Evolutionary conservation across 1,284 basidiomycete genomes (phyloP), one percentile per base, ranked within the genome.

Genomic region (Ceratobasidium sp.): DNA sequence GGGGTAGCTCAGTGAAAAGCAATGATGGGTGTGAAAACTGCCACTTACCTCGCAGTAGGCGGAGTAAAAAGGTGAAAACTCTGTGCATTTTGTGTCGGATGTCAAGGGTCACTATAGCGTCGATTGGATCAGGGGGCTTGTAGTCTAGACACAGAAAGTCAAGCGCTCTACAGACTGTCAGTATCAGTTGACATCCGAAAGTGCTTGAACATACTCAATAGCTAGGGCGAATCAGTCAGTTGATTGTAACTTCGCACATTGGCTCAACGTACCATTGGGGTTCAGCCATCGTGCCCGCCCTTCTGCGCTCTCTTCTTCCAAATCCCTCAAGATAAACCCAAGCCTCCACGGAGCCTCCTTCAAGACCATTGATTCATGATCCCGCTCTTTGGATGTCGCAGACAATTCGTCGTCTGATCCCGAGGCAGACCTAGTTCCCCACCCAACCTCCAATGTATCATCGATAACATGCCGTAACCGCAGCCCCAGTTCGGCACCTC

Each of bases 131-230:
- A 0, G 92, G 91, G 13, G 92, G 87, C 72, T 89, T 89, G 78
- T 95, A 96, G 71, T 92, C 87, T 80, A 95, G 87, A 75, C 92
- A 92, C 17, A 96, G 78, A 74, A 94, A 96, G 77, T 95, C 93
- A 43, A 95, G 78, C 7, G 93, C 92, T 77, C 91, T 90, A 69
- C 17, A 62, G n/a, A 49, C n/a, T 32, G 52, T 60, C 40, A 12
- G n/a, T 35, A 15, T 45, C 62, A 13, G 6, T 31, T 52, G 8
- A 57, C 32, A n/a, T 49, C 15, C 20, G 43, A 32, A 27, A 69
- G n/a, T 3, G 17, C 20, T 31, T n/a, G 73, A 35, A 77, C 86
- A 65, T 76, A 87, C 87, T 91, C 85, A 38, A 88, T 85, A 31
- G 82, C 86, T 89, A 72, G 38, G 73, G n/a, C 47, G 17, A 70